Evolutionary conservation across 2,329 filamentous ascomycete species (phyloP).

Genomic region (Chaetomiaceae sp.): DNA sequence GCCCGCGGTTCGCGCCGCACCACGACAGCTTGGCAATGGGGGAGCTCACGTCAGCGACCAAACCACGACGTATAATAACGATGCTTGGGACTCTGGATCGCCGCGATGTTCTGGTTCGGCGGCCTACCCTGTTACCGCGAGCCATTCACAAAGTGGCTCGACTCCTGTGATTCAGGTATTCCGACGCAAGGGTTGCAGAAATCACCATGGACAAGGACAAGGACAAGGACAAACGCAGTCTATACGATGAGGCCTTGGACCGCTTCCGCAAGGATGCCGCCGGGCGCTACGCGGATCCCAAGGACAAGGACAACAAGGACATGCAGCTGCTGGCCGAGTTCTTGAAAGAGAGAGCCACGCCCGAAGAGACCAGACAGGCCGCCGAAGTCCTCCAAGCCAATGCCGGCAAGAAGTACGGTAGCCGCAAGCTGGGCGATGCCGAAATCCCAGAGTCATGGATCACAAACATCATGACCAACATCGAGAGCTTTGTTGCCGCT

Average conservation of each 20-base stretch:
- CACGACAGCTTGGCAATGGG: neutral
- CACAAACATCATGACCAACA: slow-evolving; percentile 24
- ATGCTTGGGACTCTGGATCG: too few species aligned
- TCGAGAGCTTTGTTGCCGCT: slow-evolving; percentile 22
- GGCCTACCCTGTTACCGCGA: neutral
- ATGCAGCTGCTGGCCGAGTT: slow-evolving; percentile 19
- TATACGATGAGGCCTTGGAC: slow-evolving; percentile 21
- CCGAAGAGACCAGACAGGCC: slow-evolving; percentile 21
- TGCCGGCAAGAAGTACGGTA: slow-evolving; percentile 22
- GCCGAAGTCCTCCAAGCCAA: slow-evolving; percentile 18
- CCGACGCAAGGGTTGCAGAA: neutral
- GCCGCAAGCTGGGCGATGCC: slow-evolving; percentile 20
- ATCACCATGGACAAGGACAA: neutral
- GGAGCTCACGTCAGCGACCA: too few species aligned
- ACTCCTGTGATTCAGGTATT: neutral
- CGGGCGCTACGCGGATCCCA: slow-evolving; percentile 10
- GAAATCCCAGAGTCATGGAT: slow-evolving; percentile 24
- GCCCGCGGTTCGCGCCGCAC: too few species aligned
- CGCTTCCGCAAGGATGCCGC: slow-evolving; percentile 18
- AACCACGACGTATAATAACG: too few species aligned
- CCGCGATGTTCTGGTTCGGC: neutral
- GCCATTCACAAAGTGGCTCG: too few species aligned
- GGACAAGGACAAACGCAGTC: slow-evolving; percentile 9
- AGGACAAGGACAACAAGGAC: slow-evolving; percentile 21
- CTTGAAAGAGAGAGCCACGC: slow-evolving; percentile 14